phyloP scores from a whole-genome alignment of 2,329 filamentous ascomycete genomes.

The Colletotrichum sp. region DNA sequence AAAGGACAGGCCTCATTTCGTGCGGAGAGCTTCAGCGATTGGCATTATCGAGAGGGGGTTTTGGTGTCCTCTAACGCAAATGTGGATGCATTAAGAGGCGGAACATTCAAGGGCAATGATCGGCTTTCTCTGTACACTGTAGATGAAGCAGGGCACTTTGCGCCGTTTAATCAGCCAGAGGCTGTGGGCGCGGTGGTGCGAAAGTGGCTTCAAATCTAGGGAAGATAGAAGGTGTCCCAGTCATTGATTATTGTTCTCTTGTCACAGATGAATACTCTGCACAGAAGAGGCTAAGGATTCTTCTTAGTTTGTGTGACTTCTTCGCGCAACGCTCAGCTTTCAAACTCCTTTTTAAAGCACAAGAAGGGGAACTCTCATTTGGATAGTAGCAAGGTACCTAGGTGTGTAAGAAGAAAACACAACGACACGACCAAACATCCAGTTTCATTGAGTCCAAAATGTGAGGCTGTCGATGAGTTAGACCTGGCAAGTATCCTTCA shows the following conservation, averaged over 20 bases:
- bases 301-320: too few relatives aligned
- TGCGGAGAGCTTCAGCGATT: neutral
- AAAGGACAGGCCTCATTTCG: neutral
- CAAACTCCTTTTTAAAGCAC: too few relatives aligned
- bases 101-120: neutral
- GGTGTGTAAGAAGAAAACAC: too few relatives aligned
- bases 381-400: too few relatives aligned
- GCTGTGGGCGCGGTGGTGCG: neutral
- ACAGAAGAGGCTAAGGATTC: too few relatives aligned
- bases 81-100: neutral
- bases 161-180: neutral
- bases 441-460: too few relatives aligned
- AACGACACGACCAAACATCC: too few relatives aligned
- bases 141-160: neutral
- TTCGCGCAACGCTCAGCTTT: too few relatives aligned
- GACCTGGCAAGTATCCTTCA: neutral
- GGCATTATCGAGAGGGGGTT: neutral
- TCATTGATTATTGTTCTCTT: neutral
- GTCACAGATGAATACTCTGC: too few relatives aligned
- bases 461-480: accelerated
- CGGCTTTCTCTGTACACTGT: neutral
- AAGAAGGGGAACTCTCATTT: too few relatives aligned
- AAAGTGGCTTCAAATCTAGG: accelerated
- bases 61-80: neutral
- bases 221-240: accelerated